Conservation (phyloP, 2,329 filamentous ascomycete species). For the Raffaelea deltoideospora region DNA sequence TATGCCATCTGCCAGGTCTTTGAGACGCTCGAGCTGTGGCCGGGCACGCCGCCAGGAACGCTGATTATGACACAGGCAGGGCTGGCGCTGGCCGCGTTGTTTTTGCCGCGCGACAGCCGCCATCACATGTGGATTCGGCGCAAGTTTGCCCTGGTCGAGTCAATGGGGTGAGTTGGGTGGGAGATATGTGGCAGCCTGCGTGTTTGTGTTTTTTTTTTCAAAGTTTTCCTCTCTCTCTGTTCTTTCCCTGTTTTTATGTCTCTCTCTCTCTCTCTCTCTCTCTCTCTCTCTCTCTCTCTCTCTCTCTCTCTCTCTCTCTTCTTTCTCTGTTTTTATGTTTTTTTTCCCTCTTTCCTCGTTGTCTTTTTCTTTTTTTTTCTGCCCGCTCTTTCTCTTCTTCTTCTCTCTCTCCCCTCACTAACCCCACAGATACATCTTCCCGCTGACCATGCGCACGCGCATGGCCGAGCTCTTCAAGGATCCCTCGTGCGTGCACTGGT, state of each 20-base stretch:
- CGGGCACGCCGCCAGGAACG: slow-evolving; percentile 52
- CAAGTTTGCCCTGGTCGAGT: slow-evolving; percentile 65
- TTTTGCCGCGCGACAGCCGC: slow-evolving; percentile 58
- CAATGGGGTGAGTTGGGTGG: slow-evolving; percentile 11
- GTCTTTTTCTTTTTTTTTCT: slow-evolving; percentile 1
- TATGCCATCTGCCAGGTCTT: slow-evolving; percentile 63
- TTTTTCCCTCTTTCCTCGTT: not conserved
- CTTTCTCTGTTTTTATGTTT: not conserved
- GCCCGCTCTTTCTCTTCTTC: too few species aligned
- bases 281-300: too few species aligned
- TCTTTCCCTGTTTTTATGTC: not conserved
- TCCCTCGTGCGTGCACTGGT: slow-evolving; percentile 63
- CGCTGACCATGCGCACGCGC: slow-evolving; percentile 54
- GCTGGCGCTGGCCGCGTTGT: slow-evolving; percentile 61
- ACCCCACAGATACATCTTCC: slow-evolving; percentile 61
- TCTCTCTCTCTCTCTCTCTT: not conserved
- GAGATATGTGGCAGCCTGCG: not conserved
- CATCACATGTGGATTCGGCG: slow-evolving; percentile 67
- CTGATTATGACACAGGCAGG: slow-evolving; percentile 60
- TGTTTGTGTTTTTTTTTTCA: not conserved
- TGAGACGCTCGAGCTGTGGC: slow-evolving; percentile 61
- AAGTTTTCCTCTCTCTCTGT: not conserved
- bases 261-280: too few species aligned
- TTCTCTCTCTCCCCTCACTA: not conserved
- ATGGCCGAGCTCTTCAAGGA: slow-evolving; percentile 66